Evolutionary conservation across 2,329 filamentous ascomycete species (phyloP), one percentile per base, ranked within the genome.

Genomic region (Fusarium pilosicola): DNA sequence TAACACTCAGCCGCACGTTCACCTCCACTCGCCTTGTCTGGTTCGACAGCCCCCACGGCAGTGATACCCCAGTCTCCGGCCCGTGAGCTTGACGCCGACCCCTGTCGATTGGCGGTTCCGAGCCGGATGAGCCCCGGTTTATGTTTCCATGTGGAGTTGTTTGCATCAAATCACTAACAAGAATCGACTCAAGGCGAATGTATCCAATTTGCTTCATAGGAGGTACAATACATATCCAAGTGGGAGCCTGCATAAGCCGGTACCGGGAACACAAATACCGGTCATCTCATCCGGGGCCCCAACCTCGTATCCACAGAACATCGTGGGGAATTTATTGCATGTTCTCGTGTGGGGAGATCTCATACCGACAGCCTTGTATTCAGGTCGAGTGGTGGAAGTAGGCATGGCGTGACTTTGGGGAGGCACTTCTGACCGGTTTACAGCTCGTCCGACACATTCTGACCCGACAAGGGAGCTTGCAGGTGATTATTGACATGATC

Each of bases 331-430:
- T 49, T 56, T 26, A 39, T 65, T 64, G 51, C 62, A 65, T 54
- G 51, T 42, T 59, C 24, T 62, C 28, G 44, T 75, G 73, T 74
- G 73, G 70, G 74, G 56, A 44, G 28, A 48, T 42, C 20, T 17
- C 20, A 36, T 30, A 32, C 34, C 42, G 30, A 24, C 34, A 42
- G 41, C 60, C 51, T 32, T 52, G 18, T 30, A 28, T 42, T 62
- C 61, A 36, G 28, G 18, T n/a, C 51, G 36, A 41, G 51, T 55
- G 34, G 59, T 71, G 44, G 48, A 39, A 17, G 51, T 64, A 54
- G n/a, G 39, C 52, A 30, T 52, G 71, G 76, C 71, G 66, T 75
- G 76, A 72, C 65, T 46, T 74, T 76, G 71, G 74, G 72, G 64
- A 12, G 42, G 24, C 38, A 36, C 28, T 51, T 42, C 28, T 59